phyloP scores from a whole-genome alignment of 768 basidiomycete genomes.

The Psilocybe subaeruginosa region DNA sequence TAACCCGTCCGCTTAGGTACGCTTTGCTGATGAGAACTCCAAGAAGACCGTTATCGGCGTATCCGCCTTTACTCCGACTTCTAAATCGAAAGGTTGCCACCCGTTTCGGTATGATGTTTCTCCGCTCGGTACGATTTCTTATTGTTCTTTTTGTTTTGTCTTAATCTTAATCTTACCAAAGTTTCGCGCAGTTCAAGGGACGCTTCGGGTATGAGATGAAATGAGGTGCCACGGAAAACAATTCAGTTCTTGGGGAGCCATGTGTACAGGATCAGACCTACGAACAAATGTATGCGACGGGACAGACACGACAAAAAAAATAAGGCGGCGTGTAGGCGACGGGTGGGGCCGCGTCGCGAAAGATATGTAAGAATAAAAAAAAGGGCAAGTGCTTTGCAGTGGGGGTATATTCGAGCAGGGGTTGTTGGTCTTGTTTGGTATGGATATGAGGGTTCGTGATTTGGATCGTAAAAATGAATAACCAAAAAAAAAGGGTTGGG shows the following conservation, averaged over 20 bases:
- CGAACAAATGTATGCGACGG: constrained; percentile 15
- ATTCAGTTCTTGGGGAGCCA: constrained; percentile 20
- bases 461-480: constrained; percentile 22
- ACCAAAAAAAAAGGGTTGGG: constrained; percentile 2
- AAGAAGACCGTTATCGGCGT: constrained; percentile 13
- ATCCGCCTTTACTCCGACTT: constrained; percentile 21
- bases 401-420: constrained; percentile 26
- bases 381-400: constrained; percentile 17
- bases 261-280: constrained; percentile 18
- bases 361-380: constrained; percentile 24
- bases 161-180: constrained; percentile 14
- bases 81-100: constrained; percentile 21
- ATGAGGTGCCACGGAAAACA: constrained; percentile 25
- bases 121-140: constrained; percentile 15
- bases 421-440: constrained; percentile 14
- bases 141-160: constrained; percentile 31
- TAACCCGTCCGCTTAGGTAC: background rate
- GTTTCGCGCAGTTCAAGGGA: constrained; percentile 12
- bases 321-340: constrained; percentile 9
- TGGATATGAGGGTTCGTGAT: constrained; percentile 28
- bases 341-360: constrained; percentile 12
- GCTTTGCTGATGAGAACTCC: constrained; percentile 4
- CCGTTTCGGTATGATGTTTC: constrained; percentile 22
- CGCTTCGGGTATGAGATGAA: constrained; percentile 1
- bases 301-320: constrained; percentile 17